Evolutionary conservation across 768 basidiomycete genomes (phyloP), one percentile per base, ranked within the genome.

Genomic region (Kwoniella europaea): DNA sequence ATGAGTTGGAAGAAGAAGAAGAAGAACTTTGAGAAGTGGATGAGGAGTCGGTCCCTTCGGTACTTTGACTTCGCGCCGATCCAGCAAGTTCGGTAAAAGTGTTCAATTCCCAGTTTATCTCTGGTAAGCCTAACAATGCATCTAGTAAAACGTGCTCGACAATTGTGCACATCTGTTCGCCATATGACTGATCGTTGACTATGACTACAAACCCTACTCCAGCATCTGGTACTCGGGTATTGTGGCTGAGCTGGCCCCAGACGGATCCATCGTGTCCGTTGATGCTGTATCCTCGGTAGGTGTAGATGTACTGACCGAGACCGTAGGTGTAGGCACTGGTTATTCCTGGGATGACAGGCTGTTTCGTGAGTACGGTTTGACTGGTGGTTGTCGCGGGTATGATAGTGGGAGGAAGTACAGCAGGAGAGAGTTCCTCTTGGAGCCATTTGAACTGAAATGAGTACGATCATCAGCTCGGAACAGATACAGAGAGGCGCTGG

Each of bases 231-330:
- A 79, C 20, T 4, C 78, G 67, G 4, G 67, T 20, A 12, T 77
- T 63, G n/a, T 66, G 55, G 5, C 74, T 60, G 29, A 63, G 61
- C 58, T 76, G 75, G 4, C 82, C 82, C 1, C 76, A 77, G 4
- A 76, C 68, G 5, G 59, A 53, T 16, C 82, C 80, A 4, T 54
- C 52, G 56, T 83, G 82, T 5, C 69, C 66, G 27, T 69, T 22
- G n/a, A 74, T 35, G 7, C 67, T 29, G 56, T 68, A 60, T 10
- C 80, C 80, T 3, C 80, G 73, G 65, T 78, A 82, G 2, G 72
- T 68, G 52, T 57, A 74, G 10, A 50, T 63, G 15, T 13, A n/a
- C 46, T 79, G 79, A 13, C 70, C 80, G 2, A 76, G 63, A 15
- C 79, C 82, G 65, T 83, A 83, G 18, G 57, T 72, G 3, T 18